Base-by-base conservation (phyloP, 2,329 filamentous ascomycete genomes). In the Fonsecaea multimorphosa region DNA sequence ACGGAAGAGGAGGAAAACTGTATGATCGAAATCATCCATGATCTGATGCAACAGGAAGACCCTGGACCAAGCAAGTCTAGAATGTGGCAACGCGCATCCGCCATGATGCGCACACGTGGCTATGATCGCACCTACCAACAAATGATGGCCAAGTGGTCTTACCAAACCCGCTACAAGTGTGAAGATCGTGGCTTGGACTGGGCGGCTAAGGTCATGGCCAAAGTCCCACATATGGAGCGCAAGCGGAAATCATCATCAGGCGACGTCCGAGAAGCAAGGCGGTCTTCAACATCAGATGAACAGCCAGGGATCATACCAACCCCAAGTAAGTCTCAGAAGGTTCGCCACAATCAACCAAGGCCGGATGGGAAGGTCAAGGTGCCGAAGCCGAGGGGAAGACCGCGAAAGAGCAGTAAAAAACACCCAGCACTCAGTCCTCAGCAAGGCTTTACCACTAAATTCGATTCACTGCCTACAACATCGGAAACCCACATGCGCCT, bases 401-500 rank as follows among this genome's bases (percentile, higher is more conserved):
- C 38, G n/a, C 38, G 38, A 40, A 40, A n/a, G 14, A n/a, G 4
- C 8, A 40, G 5, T 5, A 16, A 3, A 14, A 5, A 5, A n/a
- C 38, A 40, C 14, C n/a, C 38, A 19, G 38, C 14, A 40, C 14
- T 40, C 19, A 6, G 16, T 19, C 38, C 14, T 40, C 16, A 5
- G n/a, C 16, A 19, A 19, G 38, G 38, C 16, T 40, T 40, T 40
- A 40, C 14, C n/a, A 40, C 38, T 12, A 27, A 24, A 16, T 12
- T 24, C 22, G 44, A 14, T 14, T 49, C 44, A 24, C 12, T 12
- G 16, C 19, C 44, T 49, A 11, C 44, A 24, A 27, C 19, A 49
- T 36, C 52, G 52, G 52, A 8, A 32, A 54, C 3, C 11, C 34
- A 58, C 9, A 51, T 66, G 24, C 34, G 27, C 31, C 77, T 77